Evolutionary conservation across 2,329 filamentous ascomycete genomes (phyloP).

Genomic region (Ophiostoma ulmi): DNA sequence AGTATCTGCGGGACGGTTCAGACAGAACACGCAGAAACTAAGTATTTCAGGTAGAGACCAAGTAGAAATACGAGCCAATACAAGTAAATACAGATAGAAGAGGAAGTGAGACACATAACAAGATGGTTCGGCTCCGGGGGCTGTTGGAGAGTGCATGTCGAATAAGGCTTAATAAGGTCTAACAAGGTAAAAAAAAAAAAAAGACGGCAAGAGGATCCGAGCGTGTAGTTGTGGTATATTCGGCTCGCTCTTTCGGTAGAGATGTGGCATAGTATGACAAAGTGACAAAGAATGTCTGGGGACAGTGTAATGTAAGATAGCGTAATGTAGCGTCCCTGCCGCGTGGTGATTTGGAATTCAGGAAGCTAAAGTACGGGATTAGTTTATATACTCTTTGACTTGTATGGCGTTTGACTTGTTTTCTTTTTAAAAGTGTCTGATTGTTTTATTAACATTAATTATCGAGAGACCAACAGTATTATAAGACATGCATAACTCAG

Average conservation of each 20-base stretch:
- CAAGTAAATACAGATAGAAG: background rate
- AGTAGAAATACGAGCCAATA: no score
- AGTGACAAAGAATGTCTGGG: background rate
- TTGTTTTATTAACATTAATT: no score
- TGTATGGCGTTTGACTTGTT: background rate
- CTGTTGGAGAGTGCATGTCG: background rate
- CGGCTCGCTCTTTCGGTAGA: background rate
- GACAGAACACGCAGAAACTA: background rate
- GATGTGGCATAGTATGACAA: background rate
- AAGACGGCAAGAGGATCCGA: background rate
- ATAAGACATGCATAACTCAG: background rate
- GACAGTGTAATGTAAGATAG: background rate
- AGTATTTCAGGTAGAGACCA: no score
- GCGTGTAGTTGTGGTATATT: background rate
- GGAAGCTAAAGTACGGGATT: background rate
- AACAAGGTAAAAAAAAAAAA: background rate
- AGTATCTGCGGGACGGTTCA: background rate
- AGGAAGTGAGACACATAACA: background rate
- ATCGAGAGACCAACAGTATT: background rate
- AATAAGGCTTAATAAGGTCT: background rate
- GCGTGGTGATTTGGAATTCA: constrained; percentile 7
- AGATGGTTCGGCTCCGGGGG: background rate
- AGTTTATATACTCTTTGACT: background rate
- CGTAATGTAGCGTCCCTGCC: background rate
- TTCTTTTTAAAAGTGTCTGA: no score